Evolutionary conservation across 306 rosid genomes (phyloP).

Genomic region (Rosa multiflora): DNA sequence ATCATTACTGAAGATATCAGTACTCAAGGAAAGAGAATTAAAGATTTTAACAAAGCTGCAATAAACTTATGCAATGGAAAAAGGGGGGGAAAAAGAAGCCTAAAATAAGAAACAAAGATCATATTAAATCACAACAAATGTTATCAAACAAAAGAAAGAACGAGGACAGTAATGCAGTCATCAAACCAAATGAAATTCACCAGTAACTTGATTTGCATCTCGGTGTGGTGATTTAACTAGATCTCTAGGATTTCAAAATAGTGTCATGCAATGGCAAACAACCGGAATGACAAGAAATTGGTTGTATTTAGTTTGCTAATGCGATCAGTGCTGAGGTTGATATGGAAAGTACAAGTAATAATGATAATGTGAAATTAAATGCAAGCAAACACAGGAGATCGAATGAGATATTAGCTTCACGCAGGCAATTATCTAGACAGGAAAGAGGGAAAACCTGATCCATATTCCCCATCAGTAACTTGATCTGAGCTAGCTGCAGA

Average conservation of each 20-base stretch:
- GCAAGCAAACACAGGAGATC: neutral
- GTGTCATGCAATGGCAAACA: slow-evolving; percentile 8
- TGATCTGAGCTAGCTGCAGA: slow-evolving; percentile 5
- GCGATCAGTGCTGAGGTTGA: neutral
- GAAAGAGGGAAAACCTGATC: slow-evolving; percentile 16
- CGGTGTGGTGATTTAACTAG: neutral
- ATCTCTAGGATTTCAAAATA: neutral
- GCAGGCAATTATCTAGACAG: neutral
- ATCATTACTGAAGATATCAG: neutral
- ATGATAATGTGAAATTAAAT: neutral
- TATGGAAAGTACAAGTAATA: neutral
- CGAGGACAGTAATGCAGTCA: slow-evolving; percentile 2
- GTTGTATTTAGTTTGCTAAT: neutral
- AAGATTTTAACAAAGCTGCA: neutral
- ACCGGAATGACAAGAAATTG: neutral
- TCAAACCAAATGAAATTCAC: neutral
- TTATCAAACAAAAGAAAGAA: neutral
- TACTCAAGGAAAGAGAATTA: neutral
- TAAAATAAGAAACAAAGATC: neutral
- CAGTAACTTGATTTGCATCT: neutral
- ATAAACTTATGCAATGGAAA: neutral
- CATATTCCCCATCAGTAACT: slow-evolving; percentile 3
- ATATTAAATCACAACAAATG: neutral
- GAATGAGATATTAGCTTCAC: neutral
- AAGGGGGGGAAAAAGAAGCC: neutral